Conservation (phyloP, 345 rosid genomes). For the Eucalyptus victrix region DNA sequence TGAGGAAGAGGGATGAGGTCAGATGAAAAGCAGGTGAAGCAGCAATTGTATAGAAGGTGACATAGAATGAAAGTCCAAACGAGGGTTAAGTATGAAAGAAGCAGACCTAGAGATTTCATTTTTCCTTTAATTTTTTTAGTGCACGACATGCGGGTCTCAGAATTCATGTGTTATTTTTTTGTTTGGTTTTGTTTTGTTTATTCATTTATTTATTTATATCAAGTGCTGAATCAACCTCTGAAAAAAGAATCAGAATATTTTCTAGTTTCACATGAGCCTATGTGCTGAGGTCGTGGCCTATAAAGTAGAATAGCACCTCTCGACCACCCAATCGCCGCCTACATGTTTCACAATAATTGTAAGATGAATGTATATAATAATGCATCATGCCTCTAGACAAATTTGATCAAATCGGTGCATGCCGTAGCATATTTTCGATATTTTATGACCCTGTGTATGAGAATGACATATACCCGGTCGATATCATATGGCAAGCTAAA, state of each 20-base stretch:
- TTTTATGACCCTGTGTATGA: neutral
- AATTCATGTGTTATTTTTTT: neutral
- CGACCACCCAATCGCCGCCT: neutral
- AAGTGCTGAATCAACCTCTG: neutral
- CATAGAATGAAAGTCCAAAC: constrained; percentile 10
- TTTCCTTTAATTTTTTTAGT: neutral
- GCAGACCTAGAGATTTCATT: neutral
- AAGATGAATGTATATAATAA: neutral
- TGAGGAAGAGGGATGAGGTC: constrained; percentile 37
- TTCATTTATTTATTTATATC: neutral
- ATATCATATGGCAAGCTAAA: too few relatives aligned
- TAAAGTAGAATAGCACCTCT: neutral
- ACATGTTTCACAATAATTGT: neutral
- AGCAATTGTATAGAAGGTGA: constrained; percentile 47
- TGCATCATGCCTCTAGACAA: neutral
- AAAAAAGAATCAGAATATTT: neutral
- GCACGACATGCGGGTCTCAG: neutral
- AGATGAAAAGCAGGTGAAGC: constrained; percentile 59
- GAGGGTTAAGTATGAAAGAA: neutral
- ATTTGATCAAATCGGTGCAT: neutral
- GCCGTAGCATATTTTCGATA: neutral
- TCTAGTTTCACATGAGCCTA: neutral
- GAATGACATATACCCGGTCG: neutral
- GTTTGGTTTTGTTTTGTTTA: too few relatives aligned
- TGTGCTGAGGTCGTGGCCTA: neutral